Base-by-base conservation (phyloP, 169 alveolate species). In the Eimeria sp. region DNA sequence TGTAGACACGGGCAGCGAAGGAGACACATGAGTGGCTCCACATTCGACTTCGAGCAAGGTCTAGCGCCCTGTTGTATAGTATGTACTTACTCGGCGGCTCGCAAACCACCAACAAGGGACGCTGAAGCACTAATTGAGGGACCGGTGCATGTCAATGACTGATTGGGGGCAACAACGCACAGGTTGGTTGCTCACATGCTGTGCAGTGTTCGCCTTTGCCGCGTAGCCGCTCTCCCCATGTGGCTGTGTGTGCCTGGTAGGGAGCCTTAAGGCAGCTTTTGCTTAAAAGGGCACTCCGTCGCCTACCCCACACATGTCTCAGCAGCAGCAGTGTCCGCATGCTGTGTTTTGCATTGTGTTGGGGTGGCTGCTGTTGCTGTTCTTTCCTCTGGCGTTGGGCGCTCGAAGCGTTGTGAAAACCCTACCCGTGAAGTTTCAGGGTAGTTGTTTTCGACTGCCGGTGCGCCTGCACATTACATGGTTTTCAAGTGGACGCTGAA, bases 61-160 rank as follows among this genome's bases (percentile, higher is more conserved):
- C 63, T 22, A 54, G 75, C 75, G 91, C 91, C 72, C 73, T 57
- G 88, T 57, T 57, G 88, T 47, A 22, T 76, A 76, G 61, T 16
- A 63, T 54, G 61, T 11, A 54, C 16, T 54, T 76, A 76, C 87
- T 76, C 13, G 27, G 91, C 76, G 75, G 75, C 76, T 83, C 22
- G 57, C 57, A 57, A 54, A 7, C 40, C 57, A 83, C 76, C 91
- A 57, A 27, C 73, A 83, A 18, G 91, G 91, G 91, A 83, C 88
- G 67, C 88, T 83, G 49, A 83, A 83, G 75, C 75, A 34, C 51
- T 27, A 51, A 83, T 49, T 61, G 91, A 83, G 91, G 91, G 91
- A 83, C 76, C 91, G 91, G 75, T 83, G 91, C 91, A 49, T 83
- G 91, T 83, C 91, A 83, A 83, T 83, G 91, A 83, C 54, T 57